phyloP scores from a whole-genome alignment of 2,329 filamentous ascomycete genomes.

The Scleromitrula shiraiana region DNA sequence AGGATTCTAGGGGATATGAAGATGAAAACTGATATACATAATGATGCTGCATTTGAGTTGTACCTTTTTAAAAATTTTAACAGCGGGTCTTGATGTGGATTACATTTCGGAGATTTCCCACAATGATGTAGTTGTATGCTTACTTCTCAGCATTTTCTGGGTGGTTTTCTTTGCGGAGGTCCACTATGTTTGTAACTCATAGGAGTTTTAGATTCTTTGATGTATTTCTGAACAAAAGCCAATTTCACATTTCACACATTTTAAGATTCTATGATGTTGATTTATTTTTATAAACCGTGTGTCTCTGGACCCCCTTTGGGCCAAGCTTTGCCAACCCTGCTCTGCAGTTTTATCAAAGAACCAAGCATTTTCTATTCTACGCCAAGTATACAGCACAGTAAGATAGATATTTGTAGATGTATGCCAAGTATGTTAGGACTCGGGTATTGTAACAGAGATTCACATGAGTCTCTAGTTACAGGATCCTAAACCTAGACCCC shows the following conservation, averaged over 20 bases:
- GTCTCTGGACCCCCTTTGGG: neutral
- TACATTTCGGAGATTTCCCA: constrained; percentile 20
- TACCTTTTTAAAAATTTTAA: constrained; percentile 22
- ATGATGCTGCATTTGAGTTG: constrained; percentile 25
- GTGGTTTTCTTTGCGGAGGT: constrained; percentile 11
- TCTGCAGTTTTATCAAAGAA: neutral
- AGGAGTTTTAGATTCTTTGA: constrained; percentile 23
- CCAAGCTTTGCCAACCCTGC: constrained; percentile 6
- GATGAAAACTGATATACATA: constrained; percentile 23
- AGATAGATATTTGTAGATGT: too few relatives aligned
- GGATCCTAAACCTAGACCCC: too few relatives aligned
- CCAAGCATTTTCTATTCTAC: too few relatives aligned
- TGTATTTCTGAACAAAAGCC: constrained; percentile 13
- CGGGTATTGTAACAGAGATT: too few relatives aligned
- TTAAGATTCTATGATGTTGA: neutral
- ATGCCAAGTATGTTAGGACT: too few relatives aligned
- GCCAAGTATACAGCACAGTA: too few relatives aligned
- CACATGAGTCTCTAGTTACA: too few relatives aligned
- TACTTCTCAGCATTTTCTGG: constrained; percentile 16
- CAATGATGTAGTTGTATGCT: constrained; percentile 27
- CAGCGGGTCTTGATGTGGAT: constrained; percentile 17
- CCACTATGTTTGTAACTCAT: constrained; percentile 26
- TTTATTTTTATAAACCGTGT: too few relatives aligned
- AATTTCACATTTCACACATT: neutral
- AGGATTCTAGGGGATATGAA: constrained; percentile 36